A percentile compares a stretch with the other conserved stretches of the same genome.
These are phyloP conservation scores for Suhomyces pyralidae DNA, from an alignment of 805 yeast genomes.

Conservation along the genomic window DNA sequence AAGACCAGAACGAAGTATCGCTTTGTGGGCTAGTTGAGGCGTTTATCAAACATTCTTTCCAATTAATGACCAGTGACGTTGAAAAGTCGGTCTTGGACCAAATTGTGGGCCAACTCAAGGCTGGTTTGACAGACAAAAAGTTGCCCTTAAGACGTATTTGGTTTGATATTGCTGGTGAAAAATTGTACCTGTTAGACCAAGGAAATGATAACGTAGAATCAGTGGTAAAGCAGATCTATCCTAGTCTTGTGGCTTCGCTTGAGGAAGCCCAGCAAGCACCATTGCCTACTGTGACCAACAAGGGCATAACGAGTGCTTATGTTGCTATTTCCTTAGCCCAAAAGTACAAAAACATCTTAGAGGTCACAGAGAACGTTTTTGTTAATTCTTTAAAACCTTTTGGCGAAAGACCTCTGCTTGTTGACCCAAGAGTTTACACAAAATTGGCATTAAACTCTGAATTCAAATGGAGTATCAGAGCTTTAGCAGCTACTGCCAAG, in stretches of 20 bases:
- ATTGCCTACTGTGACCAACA: conserved; percentile 48
- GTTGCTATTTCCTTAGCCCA: conserved; percentile 37
- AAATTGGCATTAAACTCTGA: conserved; percentile 48
- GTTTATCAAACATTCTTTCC: conserved; percentile 45
- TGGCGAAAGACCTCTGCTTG: conserved; percentile 47
- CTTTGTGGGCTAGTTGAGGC: conserved; percentile 49
- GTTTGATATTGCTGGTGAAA: conserved; percentile 51
- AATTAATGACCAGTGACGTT: conserved; percentile 5
- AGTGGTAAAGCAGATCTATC: conserved; percentile 13
- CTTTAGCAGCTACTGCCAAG: conserved; percentile 36
- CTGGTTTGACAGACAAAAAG: conserved; percentile 68
- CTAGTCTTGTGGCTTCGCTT: conserved; percentile 25
- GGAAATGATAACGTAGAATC: neutral
- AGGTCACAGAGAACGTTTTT: conserved; percentile 16
- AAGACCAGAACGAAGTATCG: conserved; percentile 74
- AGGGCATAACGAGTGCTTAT: conserved; percentile 53
- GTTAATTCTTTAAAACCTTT: conserved; percentile 30
- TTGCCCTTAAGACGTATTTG: conserved; percentile 62
- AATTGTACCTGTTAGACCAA: conserved; percentile 13
- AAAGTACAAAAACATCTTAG: conserved; percentile 7
- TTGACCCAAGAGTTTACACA: conserved; percentile 45
- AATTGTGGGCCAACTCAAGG: conserved; percentile 29
- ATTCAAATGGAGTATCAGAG: conserved; percentile 50
- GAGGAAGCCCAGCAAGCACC: conserved; percentile 52
- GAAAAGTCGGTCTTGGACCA: conserved; percentile 5